A percentile compares a stretch with the other conserved stretches of the same genome.
These are phyloP conservation scores for Thraustochytrium sp. DNA, from an alignment of 352 stramenopile species.

Conservation along the genomic window DNA sequence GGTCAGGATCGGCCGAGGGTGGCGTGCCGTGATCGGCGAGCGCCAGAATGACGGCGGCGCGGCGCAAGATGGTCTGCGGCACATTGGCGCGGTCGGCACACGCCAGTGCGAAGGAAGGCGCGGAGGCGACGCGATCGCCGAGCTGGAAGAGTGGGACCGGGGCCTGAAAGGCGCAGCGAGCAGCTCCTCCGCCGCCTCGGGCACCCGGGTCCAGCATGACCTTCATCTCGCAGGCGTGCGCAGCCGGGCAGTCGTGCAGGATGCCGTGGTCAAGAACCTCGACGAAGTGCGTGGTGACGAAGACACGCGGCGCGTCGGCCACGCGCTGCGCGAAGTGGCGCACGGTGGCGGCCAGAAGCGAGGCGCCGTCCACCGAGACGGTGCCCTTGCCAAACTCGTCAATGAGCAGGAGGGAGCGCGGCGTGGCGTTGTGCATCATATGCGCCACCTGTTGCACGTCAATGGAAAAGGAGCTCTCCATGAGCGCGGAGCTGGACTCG, in stretches of 20 bases:
- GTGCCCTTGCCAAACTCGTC: conserved; percentile 50
- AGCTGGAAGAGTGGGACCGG: conserved; percentile 30
- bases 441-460: conserved; percentile 46
- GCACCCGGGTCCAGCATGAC: background rate
- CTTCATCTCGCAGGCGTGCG: conserved; percentile 14
- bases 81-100: conserved; percentile 14
- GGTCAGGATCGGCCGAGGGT: background rate
- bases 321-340: background rate
- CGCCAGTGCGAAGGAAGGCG: background rate
- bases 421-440: conserved; percentile 35
- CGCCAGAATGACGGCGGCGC: background rate
- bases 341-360: conserved; percentile 9
- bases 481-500: conserved; percentile 44
- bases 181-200: background rate
- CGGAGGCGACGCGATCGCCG: background rate
- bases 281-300: conserved; percentile 32
- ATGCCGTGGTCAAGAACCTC: conserved; percentile 18
- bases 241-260: background rate
- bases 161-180: background rate
- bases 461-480: conserved; percentile 54
- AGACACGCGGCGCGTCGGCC: background rate
- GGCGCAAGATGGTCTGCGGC: background rate
- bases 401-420: conserved; percentile 40
- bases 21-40: background rate
- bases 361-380: conserved; percentile 20